A percentile compares a stretch with the other conserved stretches of the same genome.
Evolutionary conservation across 192 early-diverging fungal genomes (phyloP).

Genomic region (Rhizoclosmatium globosum): DNA sequence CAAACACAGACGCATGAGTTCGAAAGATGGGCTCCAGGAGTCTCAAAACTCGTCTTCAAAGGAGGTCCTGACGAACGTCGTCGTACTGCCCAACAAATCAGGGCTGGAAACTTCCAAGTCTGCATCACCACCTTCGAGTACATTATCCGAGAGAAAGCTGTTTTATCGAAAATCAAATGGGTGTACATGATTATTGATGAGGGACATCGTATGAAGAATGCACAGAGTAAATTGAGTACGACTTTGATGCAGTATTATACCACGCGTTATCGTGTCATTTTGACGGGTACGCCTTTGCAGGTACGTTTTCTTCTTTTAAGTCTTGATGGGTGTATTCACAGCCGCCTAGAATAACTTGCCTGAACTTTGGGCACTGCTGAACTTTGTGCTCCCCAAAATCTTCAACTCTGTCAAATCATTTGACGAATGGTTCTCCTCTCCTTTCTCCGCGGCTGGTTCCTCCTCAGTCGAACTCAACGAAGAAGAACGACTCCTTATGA

Average conservation of each 20-base stretch:
- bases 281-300: conserved; percentile 98
- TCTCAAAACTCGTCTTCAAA: conserved; percentile 92
- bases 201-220: conserved; percentile 99
- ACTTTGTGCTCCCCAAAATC: conserved; percentile 95
- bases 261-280: conserved; percentile 90
- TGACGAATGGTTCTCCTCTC: conserved; percentile 99
- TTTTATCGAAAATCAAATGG: conserved; percentile 94
- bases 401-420: conserved; percentile 97
- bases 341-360: conserved; percentile 87
- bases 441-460: conserved; percentile 76
- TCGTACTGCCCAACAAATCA: conserved; percentile 75
- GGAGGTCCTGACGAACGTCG: conserved; percentile 81
- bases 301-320: conserved; percentile 44
- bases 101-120: conserved; percentile 87
- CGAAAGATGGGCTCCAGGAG: conserved; percentile 95
- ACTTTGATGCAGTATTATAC: conserved; percentile 90
- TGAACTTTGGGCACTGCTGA: conserved; percentile 95
- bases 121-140: conserved; percentile 98
- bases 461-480: conserved; percentile 90
- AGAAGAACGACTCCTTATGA: conserved; percentile 97
- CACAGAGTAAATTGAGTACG: conserved; percentile 83
- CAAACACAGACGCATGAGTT: conserved; percentile 69
- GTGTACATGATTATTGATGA: conserved; percentile 99
- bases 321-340: background rate
- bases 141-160: conserved; percentile 89